Evolutionary conservation across 768 basidiomycete genomes (phyloP), one percentile per base, ranked within the genome.

Genomic region (Paxillus involutus): DNA sequence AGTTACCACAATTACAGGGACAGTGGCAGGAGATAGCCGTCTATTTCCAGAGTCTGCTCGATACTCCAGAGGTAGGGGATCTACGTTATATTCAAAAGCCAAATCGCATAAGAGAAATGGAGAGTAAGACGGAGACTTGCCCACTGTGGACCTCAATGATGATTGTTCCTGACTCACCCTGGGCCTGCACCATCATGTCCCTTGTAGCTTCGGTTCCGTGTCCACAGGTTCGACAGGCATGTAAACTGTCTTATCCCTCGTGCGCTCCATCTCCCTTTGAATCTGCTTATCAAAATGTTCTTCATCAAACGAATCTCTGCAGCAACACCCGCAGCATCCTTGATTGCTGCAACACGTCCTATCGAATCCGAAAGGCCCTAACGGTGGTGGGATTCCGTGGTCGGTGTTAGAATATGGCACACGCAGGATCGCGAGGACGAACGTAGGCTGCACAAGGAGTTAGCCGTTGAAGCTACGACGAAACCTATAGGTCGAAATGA

Each of bases 321-420:
- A 59, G 45, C 56, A 64, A 51, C 52, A 53, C 8, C 65, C 57
- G 19, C 55, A 67, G 36, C 32, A 65, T 10, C 64, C 56, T 21
- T 51, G 55, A 21, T 53, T 19, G 41, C 53, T 55, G 37, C 51
- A 67, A 30, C 55, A 61, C 11, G 17, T 42, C 41, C 41, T 54
- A 33, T 44, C 46, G 35, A 57, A 36, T 14, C 59, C 56, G 19
- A 56, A 43, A 9, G 49, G 37, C 2, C 53, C 58, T 62, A 33
- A 19, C 13, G n/a, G 11, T 47, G 17, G 33, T 4, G 17, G 36
- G n/a, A 21, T 26, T 32, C 42, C 36, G 8, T 17, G 14, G 26
- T 8, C 1, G 33, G 21, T n/a, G 41, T 46, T 49, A 55, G 33
- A 37, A 49, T 29, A 21, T 8, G 13, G 16, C 1, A 40, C 45